phyloP scores from a whole-genome alignment of 768 basidiomycete genomes.

The Clavulina sp. region DNA sequence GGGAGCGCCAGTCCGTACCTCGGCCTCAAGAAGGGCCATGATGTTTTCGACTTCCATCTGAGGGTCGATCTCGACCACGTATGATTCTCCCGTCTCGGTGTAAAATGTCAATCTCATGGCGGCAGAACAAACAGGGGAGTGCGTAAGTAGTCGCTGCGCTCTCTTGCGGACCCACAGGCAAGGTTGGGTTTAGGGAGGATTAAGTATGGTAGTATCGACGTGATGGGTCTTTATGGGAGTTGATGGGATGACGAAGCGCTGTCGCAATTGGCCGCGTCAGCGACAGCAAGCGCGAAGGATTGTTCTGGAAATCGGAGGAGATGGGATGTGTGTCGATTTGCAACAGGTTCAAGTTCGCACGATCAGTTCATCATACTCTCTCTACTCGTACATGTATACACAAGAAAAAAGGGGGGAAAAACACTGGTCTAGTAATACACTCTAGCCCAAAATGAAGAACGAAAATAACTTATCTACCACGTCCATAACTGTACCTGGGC shows the following conservation, averaged over 20 bases:
- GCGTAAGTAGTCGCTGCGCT: too few species aligned
- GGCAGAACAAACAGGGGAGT: background rate
- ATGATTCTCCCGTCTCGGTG: conserved; percentile 21
- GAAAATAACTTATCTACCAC: background rate
- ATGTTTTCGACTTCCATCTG: conserved; percentile 86
- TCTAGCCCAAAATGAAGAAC: background rate
- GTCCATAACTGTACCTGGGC: background rate
- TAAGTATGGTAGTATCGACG: background rate
- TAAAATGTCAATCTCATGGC: conserved; percentile 23
- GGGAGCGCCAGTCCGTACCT: conserved; percentile 37
- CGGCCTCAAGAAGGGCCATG: conserved; percentile 84
- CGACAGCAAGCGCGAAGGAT: background rate
- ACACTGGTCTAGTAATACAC: background rate
- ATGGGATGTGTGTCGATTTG: background rate
- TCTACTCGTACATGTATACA: background rate
- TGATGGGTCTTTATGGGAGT: background rate
- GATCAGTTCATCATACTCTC: background rate
- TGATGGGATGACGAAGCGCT: too few species aligned
- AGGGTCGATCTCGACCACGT: conserved; percentile 63
- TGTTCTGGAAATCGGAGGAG: background rate
- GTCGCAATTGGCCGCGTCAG: too few species aligned
- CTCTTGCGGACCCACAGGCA: too few species aligned
- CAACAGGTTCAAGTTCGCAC: background rate
- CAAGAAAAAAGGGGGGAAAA: background rate
- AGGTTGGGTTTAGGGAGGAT: background rate